A percentile compares a stretch with the other conserved stretches of the same genome.
Conservation (phyloP, 108 stramenopile genomes). For the Skeletonema grethae region DNA sequence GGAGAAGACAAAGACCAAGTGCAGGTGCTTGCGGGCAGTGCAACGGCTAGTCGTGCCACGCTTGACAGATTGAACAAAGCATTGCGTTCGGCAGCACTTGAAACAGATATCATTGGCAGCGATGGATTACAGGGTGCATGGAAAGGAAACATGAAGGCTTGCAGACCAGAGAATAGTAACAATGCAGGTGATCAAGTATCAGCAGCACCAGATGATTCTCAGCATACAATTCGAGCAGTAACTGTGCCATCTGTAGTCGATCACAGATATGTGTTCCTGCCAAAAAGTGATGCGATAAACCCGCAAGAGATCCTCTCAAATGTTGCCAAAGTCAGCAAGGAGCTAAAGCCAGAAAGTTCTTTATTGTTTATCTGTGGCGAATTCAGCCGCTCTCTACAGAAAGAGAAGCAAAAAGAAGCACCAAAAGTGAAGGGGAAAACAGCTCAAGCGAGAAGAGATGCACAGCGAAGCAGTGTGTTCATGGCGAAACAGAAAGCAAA, state of each 20-base stretch:
- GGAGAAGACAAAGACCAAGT: conserved; percentile 11
- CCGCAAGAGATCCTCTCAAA: conserved; percentile 30
- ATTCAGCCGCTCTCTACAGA: conserved; percentile 51
- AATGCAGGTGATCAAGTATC: conserved; percentile 8
- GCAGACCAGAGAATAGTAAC: conserved; percentile 38
- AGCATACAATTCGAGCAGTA: conserved; percentile 58
- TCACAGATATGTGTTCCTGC: conserved; percentile 47
- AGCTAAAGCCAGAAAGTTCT: conserved; percentile 39
- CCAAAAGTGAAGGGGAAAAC: conserved; percentile 33
- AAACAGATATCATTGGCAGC: conserved; percentile 40
- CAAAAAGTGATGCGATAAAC: conserved; percentile 31
- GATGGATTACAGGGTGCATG: conserved; percentile 35
- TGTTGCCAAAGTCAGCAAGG: conserved; percentile 34
- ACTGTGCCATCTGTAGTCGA: conserved; percentile 57
- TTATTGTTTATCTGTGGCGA: conserved; percentile 63
- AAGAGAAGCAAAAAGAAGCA: conserved; percentile 36
- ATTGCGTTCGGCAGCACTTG: conserved; percentile 45
- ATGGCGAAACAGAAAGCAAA: conserved; percentile 26
- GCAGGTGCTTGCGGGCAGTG: conserved; percentile 61
- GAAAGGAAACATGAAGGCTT: conserved; percentile 48
- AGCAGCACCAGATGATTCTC: not conserved
- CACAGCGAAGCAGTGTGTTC: conserved; percentile 15
- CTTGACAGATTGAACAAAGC: conserved; percentile 59
- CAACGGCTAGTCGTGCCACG: conserved; percentile 56
- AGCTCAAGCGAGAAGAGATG: conserved; percentile 37